These are phyloP conservation scores for Aspergillus haitiensis DNA, from an alignment of 495 filamentous ascomycete species.

Conservation along the genomic window DNA sequence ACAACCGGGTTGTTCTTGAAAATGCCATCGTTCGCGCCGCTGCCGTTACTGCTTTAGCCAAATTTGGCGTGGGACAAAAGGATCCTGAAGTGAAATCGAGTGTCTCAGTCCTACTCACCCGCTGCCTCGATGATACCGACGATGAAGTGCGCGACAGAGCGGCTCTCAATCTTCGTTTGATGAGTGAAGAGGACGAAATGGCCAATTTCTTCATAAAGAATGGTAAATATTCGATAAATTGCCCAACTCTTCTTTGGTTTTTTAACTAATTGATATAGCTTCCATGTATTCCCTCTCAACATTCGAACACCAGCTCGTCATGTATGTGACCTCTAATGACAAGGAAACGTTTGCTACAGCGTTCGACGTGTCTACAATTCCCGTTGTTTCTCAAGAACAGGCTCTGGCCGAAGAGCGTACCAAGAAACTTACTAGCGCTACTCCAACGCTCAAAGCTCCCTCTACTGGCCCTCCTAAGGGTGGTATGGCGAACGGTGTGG, in stretches of 20 bases:
- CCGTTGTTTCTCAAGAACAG: slow-evolving; percentile 94
- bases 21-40: slow-evolving; percentile 95
- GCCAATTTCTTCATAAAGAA: slow-evolving; percentile 88
- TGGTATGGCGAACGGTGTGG: slow-evolving; percentile 57
- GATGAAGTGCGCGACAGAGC: slow-evolving; percentile 97
- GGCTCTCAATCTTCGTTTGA: slow-evolving; percentile 85
- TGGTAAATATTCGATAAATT: slow-evolving; percentile 52
- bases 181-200: slow-evolving; percentile 80
- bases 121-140: slow-evolving; percentile 95
- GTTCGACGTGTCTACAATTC: slow-evolving; percentile 87
- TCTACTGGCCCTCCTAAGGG: slow-evolving; percentile 78
- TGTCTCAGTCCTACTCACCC: slow-evolving; percentile 85
- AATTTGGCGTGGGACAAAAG: slow-evolving; percentile 96
- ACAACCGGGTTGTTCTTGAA: slow-evolving; percentile 96
- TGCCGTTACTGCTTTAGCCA: slow-evolving; percentile 91
- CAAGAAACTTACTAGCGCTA: slow-evolving; percentile 89
- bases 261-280: slow-evolving; percentile 33
- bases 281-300: slow-evolving; percentile 89
- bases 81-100: slow-evolving; percentile 95
- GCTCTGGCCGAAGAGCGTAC: slow-evolving; percentile 95
- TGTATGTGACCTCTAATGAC: slow-evolving; percentile 92
- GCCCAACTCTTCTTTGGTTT: no score
- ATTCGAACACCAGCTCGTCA: slow-evolving; percentile 95
- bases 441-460: slow-evolving; percentile 92
- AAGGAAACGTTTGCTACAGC: slow-evolving; percentile 79